These are phyloP conservation scores for Diplodia corticola DNA, from an alignment of 2,329 filamentous ascomycete species.

Conservation along the genomic window DNA sequence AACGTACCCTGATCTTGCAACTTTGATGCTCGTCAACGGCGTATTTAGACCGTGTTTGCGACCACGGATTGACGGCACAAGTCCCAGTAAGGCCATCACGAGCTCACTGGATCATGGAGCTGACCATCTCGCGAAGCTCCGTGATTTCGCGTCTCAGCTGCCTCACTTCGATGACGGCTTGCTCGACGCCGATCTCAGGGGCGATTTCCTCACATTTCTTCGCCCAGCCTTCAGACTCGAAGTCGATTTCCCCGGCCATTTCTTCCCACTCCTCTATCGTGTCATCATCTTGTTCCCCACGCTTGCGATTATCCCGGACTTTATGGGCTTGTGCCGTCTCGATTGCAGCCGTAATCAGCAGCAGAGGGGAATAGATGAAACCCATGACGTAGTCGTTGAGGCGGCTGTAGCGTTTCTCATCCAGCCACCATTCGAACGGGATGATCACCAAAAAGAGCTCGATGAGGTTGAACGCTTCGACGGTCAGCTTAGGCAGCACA, in stretches of 20 bases:
- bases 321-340: slow-evolving; percentile 50
- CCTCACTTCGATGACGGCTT: slow-evolving; percentile 65
- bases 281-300: slow-evolving; percentile 89
- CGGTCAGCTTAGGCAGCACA: background rate
- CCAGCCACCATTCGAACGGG: slow-evolving; percentile 95
- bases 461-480: slow-evolving; percentile 75
- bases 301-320: slow-evolving; percentile 71
- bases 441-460: slow-evolving; percentile 78
- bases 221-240: slow-evolving; percentile 81
- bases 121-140: slow-evolving; percentile 59
- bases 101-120: slow-evolving; percentile 19
- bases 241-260: slow-evolving; percentile 68
- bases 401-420: slow-evolving; percentile 68
- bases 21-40: background rate
- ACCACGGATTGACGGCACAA: background rate
- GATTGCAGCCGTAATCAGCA: slow-evolving; percentile 72
- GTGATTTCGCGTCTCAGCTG: slow-evolving; percentile 47
- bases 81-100: background rate
- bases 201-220: slow-evolving; percentile 74
- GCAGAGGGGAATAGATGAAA: slow-evolving; percentile 77
- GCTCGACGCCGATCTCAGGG: slow-evolving; percentile 80
- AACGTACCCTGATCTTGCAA: background rate
- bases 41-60: background rate
- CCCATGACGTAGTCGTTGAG: slow-evolving; percentile 91
- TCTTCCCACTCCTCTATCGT: slow-evolving; percentile 92